Percentiles rank a stretch among this genome's conserved stretches.
These are phyloP conservation scores for Lipomyces sp. DNA, from an alignment of 805 yeast genomes.

Conservation along the genomic window DNA sequence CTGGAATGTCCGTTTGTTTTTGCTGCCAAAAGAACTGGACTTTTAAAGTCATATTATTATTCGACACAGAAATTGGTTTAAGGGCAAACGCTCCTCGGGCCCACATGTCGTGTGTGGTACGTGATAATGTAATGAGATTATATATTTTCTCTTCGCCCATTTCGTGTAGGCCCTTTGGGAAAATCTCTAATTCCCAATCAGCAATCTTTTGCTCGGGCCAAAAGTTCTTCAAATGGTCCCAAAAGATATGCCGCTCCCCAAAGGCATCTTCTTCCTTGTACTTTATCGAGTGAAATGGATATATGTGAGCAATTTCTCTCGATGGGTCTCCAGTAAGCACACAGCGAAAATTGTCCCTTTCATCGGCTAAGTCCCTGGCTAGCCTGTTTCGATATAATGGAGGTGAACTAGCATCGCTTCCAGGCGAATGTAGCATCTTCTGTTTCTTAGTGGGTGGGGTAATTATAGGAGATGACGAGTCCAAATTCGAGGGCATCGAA, in stretches of 20 bases:
- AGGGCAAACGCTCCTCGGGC: slow-evolving; percentile 3
- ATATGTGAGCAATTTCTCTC: not conserved
- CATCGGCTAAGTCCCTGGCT: slow-evolving; percentile 2
- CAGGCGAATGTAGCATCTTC: not conserved
- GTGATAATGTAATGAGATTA: slow-evolving; percentile 1
- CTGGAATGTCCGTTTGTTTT: not conserved
- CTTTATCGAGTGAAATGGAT: not conserved
- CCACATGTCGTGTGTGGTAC: not conserved
- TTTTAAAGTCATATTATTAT: not conserved
- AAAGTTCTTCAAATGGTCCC: slow-evolving; percentile 1
- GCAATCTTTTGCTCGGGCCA: slow-evolving; percentile 1
- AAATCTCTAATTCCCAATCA: not conserved
- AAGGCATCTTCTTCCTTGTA: slow-evolving; percentile 1
- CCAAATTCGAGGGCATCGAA: not conserved
- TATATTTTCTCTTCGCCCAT: not conserved
- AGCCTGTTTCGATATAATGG: not conserved
- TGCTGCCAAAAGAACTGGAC: slow-evolving; percentile 1
- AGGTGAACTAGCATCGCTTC: slow-evolving; percentile 1
- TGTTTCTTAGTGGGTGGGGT: slow-evolving; percentile 1
- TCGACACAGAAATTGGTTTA: slow-evolving; percentile 1
- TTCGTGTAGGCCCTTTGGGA: not conserved
- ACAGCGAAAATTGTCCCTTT: not conserved
- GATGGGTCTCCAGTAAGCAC: not conserved
- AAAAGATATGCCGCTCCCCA: not conserved
- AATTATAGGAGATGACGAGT: not conserved